Base-by-base conservation (phyloP, 495 filamentous ascomycete genomes). In the Aspergillus cavernicola region DNA sequence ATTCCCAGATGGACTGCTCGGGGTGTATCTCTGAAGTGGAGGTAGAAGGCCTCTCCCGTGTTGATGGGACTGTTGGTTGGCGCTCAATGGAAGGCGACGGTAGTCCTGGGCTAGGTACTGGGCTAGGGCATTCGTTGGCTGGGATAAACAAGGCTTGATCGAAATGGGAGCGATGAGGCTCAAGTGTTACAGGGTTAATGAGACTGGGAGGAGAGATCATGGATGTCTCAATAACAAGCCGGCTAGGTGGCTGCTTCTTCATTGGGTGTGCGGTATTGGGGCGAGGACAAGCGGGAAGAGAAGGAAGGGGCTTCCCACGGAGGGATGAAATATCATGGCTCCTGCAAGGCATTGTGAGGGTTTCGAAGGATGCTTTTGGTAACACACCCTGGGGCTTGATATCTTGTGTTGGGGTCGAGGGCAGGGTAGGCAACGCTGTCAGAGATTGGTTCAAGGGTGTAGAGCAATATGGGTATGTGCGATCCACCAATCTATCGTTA, bases 1-100 rank as follows among this genome's bases (percentile, higher is more conserved):
- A 75, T 41, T 77, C 73, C 73, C 73, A 77, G 0, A 77, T 70
- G 0, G 73, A 77, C 24, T 74, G 73, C 46, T 77, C 73, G 15
- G 63, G 63, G 53, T 67, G 58, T 13, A 61, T 61, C 15, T 69
- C 78, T 58, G 64, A 77, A 19, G 68, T 71, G 43, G 63, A 80
- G 12, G 62, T 79, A 16, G 62, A 80, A 8, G 65, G 75, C 41
- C 58, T 59, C 46, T 67, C 74, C 63, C 63, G 72, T 45, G 22
- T 61, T 41, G 58, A 72, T 51, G 61, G 74, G 58, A 51, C 69
- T 26, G 66, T 76, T 55, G 61, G 60, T 22, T 68, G 66, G 8
- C 70, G 60, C 4, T 73, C 68, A 26, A 73, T 65, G 0, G 61
- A 61, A 8, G 71, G 64, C 11, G 72, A 72, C 36, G 61, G 64